Evolutionary conservation across 1,284 basidiomycete species (phyloP).

Genomic region (Tilletia walkeri): DNA sequence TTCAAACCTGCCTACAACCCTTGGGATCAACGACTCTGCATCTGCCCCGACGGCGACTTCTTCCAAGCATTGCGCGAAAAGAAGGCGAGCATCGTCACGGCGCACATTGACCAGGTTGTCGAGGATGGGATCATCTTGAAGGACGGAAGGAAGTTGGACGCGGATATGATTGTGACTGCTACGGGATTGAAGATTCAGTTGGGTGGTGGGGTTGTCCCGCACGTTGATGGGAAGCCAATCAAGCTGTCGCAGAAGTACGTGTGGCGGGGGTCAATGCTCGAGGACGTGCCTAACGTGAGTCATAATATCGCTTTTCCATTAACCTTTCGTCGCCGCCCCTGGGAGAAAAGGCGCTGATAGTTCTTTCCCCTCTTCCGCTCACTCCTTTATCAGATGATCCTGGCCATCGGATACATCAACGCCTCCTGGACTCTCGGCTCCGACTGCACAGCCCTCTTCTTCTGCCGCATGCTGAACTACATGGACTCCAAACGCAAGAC

Average conservation of each 20-base stretch:
- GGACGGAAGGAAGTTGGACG: constrained; percentile 44
- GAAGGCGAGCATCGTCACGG: constrained; percentile 53
- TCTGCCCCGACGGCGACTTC: constrained; percentile 54
- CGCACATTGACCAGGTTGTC: constrained; percentile 48
- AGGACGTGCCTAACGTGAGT: constrained; percentile 48
- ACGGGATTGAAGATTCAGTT: constrained; percentile 52
- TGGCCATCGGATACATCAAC: constrained; percentile 52
- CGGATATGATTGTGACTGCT: constrained; percentile 54
- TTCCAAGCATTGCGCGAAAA: constrained; percentile 46
- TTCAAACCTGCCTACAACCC: constrained; percentile 54
- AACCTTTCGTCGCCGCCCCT: background rate
- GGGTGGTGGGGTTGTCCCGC: constrained; percentile 38
- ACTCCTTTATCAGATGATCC: background rate
- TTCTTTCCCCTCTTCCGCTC: background rate
- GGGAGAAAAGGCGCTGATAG: background rate
- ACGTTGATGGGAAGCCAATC: constrained; percentile 43
- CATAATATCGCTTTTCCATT: no score
- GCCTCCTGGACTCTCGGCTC: constrained; percentile 54
- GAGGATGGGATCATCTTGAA: constrained; percentile 43
- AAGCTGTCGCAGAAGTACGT: constrained; percentile 35
- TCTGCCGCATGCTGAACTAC: constrained; percentile 41
- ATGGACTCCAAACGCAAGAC: constrained; percentile 16
- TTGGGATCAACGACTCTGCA: constrained; percentile 55
- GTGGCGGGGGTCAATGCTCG: constrained; percentile 52
- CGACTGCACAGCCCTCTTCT: constrained; percentile 45